Base-by-base conservation (phyloP, 2,329 filamentous ascomycete species). In the Colletotrichum tropicicola region DNA sequence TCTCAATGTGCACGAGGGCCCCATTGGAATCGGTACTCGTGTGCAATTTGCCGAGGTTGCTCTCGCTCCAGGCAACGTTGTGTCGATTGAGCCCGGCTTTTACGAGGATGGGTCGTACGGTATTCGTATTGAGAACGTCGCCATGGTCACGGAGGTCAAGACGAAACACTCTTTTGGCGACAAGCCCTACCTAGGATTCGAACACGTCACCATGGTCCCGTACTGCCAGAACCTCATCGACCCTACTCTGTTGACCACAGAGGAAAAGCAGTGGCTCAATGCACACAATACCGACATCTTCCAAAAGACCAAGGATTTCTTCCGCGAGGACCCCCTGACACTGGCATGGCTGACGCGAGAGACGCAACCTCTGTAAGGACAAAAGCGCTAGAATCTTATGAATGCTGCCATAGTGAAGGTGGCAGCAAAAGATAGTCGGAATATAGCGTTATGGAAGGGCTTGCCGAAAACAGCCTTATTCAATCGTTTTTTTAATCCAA, bases 101-200 rank as follows among this genome's bases (percentile, higher is more conserved):
- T 99, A 99, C 76, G 94, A 98, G 77, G 96, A 99, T 72, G 95
- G 94, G 49, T 89, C 89, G 39, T 99, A 97, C 73, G 96, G 96
- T 17, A 96, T 99, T 70, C 91, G 96, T 17, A 98, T 98, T 73
- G 96, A 99, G 79, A 99, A 99, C 76, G 89, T 99, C 72, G 89
- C 97, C 69, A 91, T 98, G 84, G 93, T 97, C 28, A 91, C 88
- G 69, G 94, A 98, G 75, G 91, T 92, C n/a, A 84, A 94, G 78
- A 97, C 95, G 5, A 90, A 90, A 67, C 87, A 97, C 78, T 89
- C 90, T 35, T 98, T 98, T 74, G 95, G 94, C 19, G 95, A 97
- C 72, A 97, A 97, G 81, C 91, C 94, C 2, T 99, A 92, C 80
- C 83, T 98, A 35, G 94, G 94, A 4, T 99, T 99, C 71, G 95